phyloP scores from a whole-genome alignment of 495 filamentous ascomycete genomes.

The Aspergillus panamensis region DNA sequence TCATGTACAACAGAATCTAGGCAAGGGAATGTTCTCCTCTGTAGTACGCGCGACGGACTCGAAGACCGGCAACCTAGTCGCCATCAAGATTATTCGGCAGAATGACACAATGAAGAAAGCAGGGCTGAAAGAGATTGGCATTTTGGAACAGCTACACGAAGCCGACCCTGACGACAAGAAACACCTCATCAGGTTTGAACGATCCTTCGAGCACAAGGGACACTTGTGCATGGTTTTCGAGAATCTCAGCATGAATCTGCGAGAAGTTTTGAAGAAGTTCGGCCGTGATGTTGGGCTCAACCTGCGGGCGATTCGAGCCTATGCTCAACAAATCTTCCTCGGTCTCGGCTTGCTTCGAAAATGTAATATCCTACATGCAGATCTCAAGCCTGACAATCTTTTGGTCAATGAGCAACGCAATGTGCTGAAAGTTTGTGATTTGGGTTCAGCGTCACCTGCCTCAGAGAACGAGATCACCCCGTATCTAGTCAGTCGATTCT shows the following conservation, averaged over 20 bases:
- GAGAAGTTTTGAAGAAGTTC: conserved; percentile 94
- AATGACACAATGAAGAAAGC: conserved; percentile 92
- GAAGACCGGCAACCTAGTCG: conserved; percentile 65
- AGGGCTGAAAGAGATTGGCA: conserved; percentile 90
- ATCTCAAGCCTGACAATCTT: conserved; percentile 97
- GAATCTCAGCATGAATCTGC: conserved; percentile 85
- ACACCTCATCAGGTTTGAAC: conserved; percentile 82
- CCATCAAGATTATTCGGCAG: conserved; percentile 91
- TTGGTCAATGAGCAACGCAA: conserved; percentile 83
- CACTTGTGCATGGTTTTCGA: conserved; percentile 97
- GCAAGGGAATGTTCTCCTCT: conserved; percentile 92
- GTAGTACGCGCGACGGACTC: conserved; percentile 89
- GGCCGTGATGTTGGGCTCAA: conserved; percentile 92
- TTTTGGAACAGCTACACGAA: conserved; percentile 75
- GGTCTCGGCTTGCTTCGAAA: conserved; percentile 80
- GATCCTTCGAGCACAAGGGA: conserved; percentile 87
- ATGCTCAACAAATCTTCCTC: conserved; percentile 92
- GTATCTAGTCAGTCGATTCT: conserved; percentile 94
- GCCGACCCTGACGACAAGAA: conserved; percentile 89
- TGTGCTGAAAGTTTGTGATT: conserved; percentile 87
- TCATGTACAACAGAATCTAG: conserved; percentile 80
- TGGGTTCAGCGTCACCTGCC: conserved; percentile 88
- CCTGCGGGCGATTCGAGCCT: conserved; percentile 76
- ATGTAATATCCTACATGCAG: conserved; percentile 90
- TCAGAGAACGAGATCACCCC: conserved; percentile 88